Conservation (phyloP, 2,329 filamentous ascomycete species). For the Stachybotrys chartarum region DNA sequence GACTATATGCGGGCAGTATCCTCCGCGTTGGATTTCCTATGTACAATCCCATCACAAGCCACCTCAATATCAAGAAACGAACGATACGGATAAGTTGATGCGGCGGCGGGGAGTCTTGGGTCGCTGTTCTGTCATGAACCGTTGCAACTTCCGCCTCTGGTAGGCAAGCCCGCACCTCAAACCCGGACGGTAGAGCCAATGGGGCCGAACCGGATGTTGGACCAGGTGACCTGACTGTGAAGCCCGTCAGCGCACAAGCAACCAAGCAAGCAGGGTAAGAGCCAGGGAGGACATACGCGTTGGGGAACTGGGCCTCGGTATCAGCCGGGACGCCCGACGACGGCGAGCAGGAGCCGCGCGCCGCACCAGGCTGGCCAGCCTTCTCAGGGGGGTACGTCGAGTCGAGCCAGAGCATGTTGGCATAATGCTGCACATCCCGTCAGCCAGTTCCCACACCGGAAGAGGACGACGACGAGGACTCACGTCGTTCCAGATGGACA, state of each 20-base stretch:
- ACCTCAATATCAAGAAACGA: too few species aligned
- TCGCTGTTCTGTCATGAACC: too few species aligned
- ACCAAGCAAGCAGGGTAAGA: neutral
- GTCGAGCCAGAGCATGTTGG: conserved; percentile 68
- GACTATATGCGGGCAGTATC: too few species aligned
- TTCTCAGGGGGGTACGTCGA: conserved; percentile 44
- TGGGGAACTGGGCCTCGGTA: conserved; percentile 9
- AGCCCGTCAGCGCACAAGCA: neutral
- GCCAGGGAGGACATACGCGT: conserved; percentile 10
- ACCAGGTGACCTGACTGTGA: conserved; percentile 30
- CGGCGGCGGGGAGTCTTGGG: too few species aligned
- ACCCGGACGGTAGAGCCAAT: conserved; percentile 18
- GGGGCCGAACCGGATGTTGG: conserved; percentile 39
- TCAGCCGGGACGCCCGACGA: conserved; percentile 16
- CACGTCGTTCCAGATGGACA: conserved; percentile 46
- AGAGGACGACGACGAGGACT: conserved; percentile 9
- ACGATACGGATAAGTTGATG: too few species aligned
- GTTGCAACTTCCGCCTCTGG: too few species aligned
- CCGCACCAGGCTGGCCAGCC: conserved; percentile 14
- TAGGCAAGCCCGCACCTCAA: too few species aligned
- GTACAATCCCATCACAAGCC: too few species aligned
- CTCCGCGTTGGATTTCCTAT: too few species aligned
- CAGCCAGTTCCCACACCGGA: conserved; percentile 17
- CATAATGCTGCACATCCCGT: conserved; percentile 32
- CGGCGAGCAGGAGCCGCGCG: conserved; percentile 14